These are phyloP conservation scores for Castanopsis chinensis DNA, from an alignment of 306 rosid genomes.

Conservation along the genomic window DNA sequence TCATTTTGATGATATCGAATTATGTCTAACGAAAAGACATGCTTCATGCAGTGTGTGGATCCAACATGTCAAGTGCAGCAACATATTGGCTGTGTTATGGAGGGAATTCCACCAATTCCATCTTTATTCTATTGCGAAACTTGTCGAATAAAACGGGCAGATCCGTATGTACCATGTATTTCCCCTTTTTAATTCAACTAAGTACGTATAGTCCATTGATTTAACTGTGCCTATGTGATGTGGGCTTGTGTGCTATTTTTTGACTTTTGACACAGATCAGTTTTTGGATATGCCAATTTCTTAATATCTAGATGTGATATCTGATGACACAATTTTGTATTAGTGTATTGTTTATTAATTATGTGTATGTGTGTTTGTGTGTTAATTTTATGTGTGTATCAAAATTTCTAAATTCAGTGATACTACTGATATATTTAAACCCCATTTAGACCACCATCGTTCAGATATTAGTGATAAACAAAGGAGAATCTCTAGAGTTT, in stretches of 20 bases:
- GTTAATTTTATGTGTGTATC: neutral
- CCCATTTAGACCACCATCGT: neutral
- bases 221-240: neutral
- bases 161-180: neutral
- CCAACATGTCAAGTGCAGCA: neutral
- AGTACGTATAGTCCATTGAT: neutral
- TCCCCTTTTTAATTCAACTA: neutral
- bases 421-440: too few species aligned
- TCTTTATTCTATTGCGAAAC: neutral
- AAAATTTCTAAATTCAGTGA: too few species aligned
- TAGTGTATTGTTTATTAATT: neutral
- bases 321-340: neutral
- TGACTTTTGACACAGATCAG: neutral
- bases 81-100: neutral
- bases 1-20: neutral
- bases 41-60: neutral
- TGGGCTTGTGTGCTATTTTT: too few species aligned
- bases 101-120: neutral
- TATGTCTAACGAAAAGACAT: neutral
- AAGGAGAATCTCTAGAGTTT: neutral
- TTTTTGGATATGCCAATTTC: neutral
- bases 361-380: neutral
- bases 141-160: slow-evolving; percentile 2
- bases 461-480: neutral
- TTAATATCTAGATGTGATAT: neutral